A percentile compares a stretch with the other conserved stretches of the same genome.
Evolutionary conservation across 129 eudicot genomes (phyloP).

Genomic region (Smallanthus sonchifolius): DNA sequence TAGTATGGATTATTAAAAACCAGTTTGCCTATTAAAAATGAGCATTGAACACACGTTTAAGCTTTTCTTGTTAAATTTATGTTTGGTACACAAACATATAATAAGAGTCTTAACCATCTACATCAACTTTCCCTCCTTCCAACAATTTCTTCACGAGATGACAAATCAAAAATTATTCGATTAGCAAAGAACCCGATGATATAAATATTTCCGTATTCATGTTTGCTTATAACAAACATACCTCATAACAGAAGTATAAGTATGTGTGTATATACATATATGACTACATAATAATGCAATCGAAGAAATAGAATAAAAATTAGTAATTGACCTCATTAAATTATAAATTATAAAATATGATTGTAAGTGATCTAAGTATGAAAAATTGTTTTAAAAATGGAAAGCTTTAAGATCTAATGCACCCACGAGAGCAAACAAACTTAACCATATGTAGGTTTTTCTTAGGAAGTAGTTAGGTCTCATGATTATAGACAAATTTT

Average conservation of each 20-base stretch:
- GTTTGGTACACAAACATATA: not conserved
- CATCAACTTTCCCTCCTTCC: conserved; percentile 20
- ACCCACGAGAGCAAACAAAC: not conserved
- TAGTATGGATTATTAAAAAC: too few species aligned
- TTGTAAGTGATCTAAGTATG: not conserved
- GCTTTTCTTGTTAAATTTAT: not conserved
- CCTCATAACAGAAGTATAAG: too few species aligned
- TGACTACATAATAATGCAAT: conserved; percentile 8
- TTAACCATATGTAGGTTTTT: not conserved
- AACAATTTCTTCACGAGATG: conserved; percentile 8
- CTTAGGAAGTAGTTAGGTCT: conserved; percentile 19
- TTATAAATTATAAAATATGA: conserved; percentile 14
- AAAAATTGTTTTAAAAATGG: not conserved
- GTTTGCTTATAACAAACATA: not conserved
- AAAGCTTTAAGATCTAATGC: not conserved
- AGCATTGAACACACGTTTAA: conserved; percentile 13
- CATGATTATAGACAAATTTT: not conserved
- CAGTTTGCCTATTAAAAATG: too few species aligned
- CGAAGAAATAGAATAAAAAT: not conserved
- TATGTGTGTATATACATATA: not conserved
- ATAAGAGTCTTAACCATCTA: conserved; percentile 14
- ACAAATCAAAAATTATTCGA: not conserved
- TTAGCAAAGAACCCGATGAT: too few species aligned
- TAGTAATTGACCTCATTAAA: conserved; percentile 4
- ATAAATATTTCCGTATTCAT: not conserved